phyloP scores from a whole-genome alignment of 306 rosid species.

The Vachellia collinsii region DNA sequence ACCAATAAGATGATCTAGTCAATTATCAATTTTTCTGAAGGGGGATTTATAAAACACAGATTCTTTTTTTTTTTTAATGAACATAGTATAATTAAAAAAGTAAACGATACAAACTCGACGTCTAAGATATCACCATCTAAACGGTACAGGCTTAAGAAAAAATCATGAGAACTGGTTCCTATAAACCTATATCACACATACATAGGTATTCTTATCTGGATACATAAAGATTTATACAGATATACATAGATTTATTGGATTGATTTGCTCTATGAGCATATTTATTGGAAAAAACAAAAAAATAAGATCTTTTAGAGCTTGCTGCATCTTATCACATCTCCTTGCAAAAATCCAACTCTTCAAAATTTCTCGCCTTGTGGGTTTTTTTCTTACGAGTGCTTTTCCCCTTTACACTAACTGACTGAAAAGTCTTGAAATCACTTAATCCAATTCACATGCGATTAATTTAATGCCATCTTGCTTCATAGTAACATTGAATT shows the following conservation, averaged over 20 bases:
- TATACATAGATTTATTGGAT: not conserved
- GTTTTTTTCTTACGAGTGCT: not conserved
- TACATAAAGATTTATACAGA: not conserved
- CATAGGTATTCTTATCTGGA: not conserved
- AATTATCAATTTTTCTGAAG: not conserved
- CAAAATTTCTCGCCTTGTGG: not conserved
- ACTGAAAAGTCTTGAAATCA: not conserved
- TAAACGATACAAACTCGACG: not conserved
- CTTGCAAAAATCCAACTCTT: not conserved
- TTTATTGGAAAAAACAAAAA: not conserved
- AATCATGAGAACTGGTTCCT: not conserved
- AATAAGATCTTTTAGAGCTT: not conserved
- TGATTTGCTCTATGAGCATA: not conserved
- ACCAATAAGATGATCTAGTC: no score
- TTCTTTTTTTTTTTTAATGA: no score
- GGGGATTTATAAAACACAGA: not conserved
- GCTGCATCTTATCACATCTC: not conserved
- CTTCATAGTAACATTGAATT: slow-evolving; percentile 1
- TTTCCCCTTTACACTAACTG: not conserved
- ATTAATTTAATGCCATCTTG: not conserved
- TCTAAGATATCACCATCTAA: not conserved
- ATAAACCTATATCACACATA: not conserved
- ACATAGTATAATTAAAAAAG: no score
- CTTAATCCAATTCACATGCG: not conserved
- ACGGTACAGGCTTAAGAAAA: no score